Conservation (phyloP, 202 grass and related monocot genomes). For the Eragrostis tef region DNA sequence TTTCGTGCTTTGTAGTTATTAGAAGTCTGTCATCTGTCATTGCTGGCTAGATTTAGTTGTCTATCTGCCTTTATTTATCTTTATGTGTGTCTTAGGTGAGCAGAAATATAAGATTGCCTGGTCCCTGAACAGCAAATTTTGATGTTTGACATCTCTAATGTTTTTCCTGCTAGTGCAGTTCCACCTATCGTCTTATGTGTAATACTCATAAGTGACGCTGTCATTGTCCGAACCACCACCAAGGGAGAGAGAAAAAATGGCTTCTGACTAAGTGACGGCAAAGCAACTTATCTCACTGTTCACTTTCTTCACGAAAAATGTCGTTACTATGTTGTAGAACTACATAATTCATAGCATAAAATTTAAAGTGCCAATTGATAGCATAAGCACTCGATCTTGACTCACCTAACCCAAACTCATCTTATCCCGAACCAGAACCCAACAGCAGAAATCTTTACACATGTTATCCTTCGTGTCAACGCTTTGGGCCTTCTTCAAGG, state of each 20-base stretch:
- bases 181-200: conserved; percentile 47
- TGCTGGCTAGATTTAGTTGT: conserved; percentile 6
- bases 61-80: not conserved
- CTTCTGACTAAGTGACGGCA: conserved; percentile 29
- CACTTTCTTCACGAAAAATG: not conserved
- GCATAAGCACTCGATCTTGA: not conserved
- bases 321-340: not conserved
- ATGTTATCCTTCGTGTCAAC: not conserved
- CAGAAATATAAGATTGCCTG: not conserved
- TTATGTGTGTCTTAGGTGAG: conserved; percentile 23
- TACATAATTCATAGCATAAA: no score
- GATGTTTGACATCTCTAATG: conserved; percentile 25
- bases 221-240: conserved; percentile 32
- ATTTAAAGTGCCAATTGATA: not conserved
- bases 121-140: not conserved
- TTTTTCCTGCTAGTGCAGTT: conserved; percentile 44
- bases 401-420: conserved; percentile 21
- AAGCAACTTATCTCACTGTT: conserved; percentile 18
- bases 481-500: conserved; percentile 35
- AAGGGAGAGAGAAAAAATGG: not conserved
- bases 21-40: conserved; percentile 1
- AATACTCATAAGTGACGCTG: not conserved
- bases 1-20: not conserved
- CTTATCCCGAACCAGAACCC: conserved; percentile 8
- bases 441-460: conserved; percentile 6